A percentile compares a stretch with the other conserved stretches of the same genome.
These are phyloP conservation scores for Stylosanthes scabra DNA, from an alignment of 331 rosid genomes.

Conservation along the genomic window DNA sequence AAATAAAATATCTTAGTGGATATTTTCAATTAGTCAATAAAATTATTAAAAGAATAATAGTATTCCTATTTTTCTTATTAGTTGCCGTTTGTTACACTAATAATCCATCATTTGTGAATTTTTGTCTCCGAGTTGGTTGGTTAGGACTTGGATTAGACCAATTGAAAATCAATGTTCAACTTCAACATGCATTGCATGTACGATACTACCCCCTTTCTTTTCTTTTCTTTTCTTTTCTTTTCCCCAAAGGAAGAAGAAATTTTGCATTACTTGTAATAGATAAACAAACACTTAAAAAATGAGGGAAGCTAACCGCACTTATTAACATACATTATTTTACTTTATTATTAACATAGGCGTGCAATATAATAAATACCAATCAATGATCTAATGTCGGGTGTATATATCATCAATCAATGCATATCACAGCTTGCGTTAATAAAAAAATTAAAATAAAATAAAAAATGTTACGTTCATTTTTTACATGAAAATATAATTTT, in stretches of 20 bases:
- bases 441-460: too few relatives aligned
- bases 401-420: too few relatives aligned
- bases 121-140: not conserved
- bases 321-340: not conserved
- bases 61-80: too few relatives aligned
- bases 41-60: too few relatives aligned
- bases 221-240: too few relatives aligned
- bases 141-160: not conserved
- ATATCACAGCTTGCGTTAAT: too few relatives aligned
- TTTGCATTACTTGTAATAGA: not conserved
- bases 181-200: not conserved
- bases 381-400: too few relatives aligned
- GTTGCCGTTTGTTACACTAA: not conserved
- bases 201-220: not conserved
- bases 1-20: not conserved
- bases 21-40: not conserved
- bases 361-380: not conserved
- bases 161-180: conserved; percentile 14
- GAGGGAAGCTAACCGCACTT: not conserved
- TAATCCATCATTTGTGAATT: not conserved
- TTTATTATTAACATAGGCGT: not conserved
- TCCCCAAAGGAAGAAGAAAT: too few relatives aligned
- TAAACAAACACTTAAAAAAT: not conserved
- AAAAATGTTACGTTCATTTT: too few relatives aligned
- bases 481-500: too few relatives aligned